Evolutionary conservation across 805 yeast genomes (phyloP), one percentile per base, ranked within the genome.

Genomic region (Candida tibetensis): DNA sequence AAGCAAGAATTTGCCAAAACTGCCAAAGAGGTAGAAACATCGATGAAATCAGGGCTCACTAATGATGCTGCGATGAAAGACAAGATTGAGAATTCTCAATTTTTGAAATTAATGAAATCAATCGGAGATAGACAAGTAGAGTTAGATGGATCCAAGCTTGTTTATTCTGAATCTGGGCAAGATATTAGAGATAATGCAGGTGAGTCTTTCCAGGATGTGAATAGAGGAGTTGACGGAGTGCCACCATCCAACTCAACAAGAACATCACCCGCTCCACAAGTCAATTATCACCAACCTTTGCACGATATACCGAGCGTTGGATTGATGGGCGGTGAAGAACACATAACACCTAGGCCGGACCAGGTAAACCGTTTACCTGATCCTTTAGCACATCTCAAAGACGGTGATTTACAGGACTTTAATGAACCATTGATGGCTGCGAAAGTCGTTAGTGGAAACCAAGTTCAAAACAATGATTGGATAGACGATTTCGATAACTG

Each of bases 361-460:
- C 27, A 29, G 32, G 32, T 28, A 8, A 53, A 52, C 41, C 66
- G 55, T 32, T 52, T 67, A 22, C 73, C 74, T 1, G 74, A 69
- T 36, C 74, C 74, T 1, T 51, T 69, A 32, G 69, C 72, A 4
- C 74, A 69, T 42, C 58, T 69, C 16, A 52, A 51, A 29, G 71
- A 69, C 36, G 73, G 73, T 2, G 59, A 51, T n/a, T 48, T 69
- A 7, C 60, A 50, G 9, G 55, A 49, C 21, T 46, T 66, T 26
- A 44, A 39, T 14, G 63, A 54, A 29, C 64, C 72, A 3, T 49
- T 69, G 6, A 52, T 55, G 30, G 72, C 73, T 3, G 74, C 74
- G 3, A 55, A 61, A 39, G 52, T 67, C 4, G 49, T 67, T 16
- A 64, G 69, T 42, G 73, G 73, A 0, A 60, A 65, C 28, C 74